Evolutionary conservation across 2,329 filamentous ascomycete genomes (phyloP).

Genomic region (Exophiala spinifera): DNA sequence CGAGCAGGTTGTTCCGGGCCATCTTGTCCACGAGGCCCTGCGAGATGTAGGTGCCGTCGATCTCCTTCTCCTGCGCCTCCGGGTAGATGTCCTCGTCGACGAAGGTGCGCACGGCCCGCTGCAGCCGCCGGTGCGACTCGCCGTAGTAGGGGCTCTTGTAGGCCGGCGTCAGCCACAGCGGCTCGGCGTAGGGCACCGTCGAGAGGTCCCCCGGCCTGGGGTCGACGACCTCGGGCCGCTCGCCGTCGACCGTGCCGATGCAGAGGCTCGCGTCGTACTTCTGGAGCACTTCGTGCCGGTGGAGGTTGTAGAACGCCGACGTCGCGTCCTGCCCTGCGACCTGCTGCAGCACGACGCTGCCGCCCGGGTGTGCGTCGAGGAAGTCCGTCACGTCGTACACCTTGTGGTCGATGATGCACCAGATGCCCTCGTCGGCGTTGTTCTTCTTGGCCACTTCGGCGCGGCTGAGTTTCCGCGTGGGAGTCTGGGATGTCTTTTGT

Average conservation of each 20-base stretch:
- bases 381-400: conserved; percentile 61
- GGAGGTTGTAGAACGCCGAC: conserved; percentile 69
- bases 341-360: conserved; percentile 40
- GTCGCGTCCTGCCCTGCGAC: conserved; percentile 44
- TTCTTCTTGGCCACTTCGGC: conserved; percentile 52
- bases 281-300: conserved; percentile 81
- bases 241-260: conserved; percentile 71
- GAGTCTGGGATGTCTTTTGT: conserved; percentile 19
- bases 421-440: conserved; percentile 48
- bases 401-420: conserved; percentile 57
- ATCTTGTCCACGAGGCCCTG: conserved; percentile 63
- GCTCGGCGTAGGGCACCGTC: conserved; percentile 78
- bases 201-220: conserved; percentile 69
- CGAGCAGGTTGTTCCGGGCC: conserved; percentile 62
- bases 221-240: conserved; percentile 70
- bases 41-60: conserved; percentile 62
- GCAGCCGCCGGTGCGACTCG: conserved; percentile 62
- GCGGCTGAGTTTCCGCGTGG: conserved; percentile 19
- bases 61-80: conserved; percentile 68
- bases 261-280: conserved; percentile 74
- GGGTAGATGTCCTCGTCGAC: conserved; percentile 60
- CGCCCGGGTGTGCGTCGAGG: conserved; percentile 56
- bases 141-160: conserved; percentile 74
- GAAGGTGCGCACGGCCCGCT: conserved; percentile 65
- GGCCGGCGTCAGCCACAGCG: conserved; percentile 72